Evolutionary conservation across 2,329 filamentous ascomycete genomes (phyloP), one percentile per base, ranked within the genome.

Genomic region (Epichloe sp.): DNA sequence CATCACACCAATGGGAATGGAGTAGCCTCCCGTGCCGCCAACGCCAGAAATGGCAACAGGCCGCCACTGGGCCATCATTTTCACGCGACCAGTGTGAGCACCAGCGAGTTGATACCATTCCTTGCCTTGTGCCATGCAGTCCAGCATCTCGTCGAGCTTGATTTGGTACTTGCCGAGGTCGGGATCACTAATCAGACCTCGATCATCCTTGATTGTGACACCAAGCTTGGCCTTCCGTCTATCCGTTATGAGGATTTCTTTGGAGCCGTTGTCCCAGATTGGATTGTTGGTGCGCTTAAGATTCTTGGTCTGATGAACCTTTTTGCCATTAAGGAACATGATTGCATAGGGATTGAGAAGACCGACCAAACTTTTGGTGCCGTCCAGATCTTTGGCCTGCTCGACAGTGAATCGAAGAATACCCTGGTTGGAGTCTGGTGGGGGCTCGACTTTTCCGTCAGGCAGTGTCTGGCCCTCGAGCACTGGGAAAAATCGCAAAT

Each of bases 241-340:
- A 64, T 98, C 90, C 1, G 90, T 96, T 63, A 98, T 91, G 54
- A 98, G 80, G 59, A 98, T 82, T 63, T 98, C 93, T 70, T 95
- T 95, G 58, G 83, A 86, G 6, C 87, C 87, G 63, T 97, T 85
- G 50, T 91, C 85, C 84, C 90, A 98, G 60, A 98, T 90, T 7
- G 93, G 93, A 60, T 95, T 93, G 71, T 98, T 98, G 54, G 89
- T 97, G 54, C 91, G 85, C 77, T 97, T 98, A 60, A 96, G 78
- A 68, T 90, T 94, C 70, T 89, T 88, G 49, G 90, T 95, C 52
- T 82, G 77, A 60, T 95, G 89, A 4, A 97, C 78, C 64, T 94
- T 85, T 68, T 93, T 95, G 56, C 88, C 86, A 61, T 98, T 98
- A 59, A 98, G 79, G 44, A 96, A 77, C 48, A 98, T 76, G 35